Evolutionary conservation across 2,329 filamentous ascomycete species (phyloP).

Genomic region (Fusarium dimerum): DNA sequence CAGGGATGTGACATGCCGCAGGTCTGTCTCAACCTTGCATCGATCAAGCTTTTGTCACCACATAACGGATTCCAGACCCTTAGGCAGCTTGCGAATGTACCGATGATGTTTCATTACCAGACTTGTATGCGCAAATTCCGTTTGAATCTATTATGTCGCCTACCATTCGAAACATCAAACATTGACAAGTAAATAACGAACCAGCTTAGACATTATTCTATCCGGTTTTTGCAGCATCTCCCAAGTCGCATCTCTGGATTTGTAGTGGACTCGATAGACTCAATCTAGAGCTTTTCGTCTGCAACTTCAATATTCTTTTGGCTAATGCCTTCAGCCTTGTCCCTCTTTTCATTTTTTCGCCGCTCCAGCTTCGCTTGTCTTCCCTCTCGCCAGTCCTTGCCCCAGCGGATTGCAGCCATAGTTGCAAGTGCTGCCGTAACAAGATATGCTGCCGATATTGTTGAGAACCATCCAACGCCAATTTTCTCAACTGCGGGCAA

Average conservation of each 20-base stretch:
- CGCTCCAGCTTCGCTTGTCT: slow-evolving; percentile 30
- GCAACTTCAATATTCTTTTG: slow-evolving; percentile 4
- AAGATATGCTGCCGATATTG: slow-evolving; percentile 52
- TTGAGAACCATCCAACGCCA: slow-evolving; percentile 81
- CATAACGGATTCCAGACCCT: background rate
- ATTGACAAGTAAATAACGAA: background rate
- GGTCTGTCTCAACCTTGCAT: background rate
- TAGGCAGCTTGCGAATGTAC: background rate
- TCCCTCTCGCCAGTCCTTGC: slow-evolving; percentile 40
- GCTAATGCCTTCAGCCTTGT: background rate
- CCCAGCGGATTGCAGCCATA: slow-evolving; percentile 41
- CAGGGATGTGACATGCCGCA: background rate
- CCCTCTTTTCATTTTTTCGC: slow-evolving; percentile 9
- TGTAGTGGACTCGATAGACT: background rate
- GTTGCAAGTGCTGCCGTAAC: slow-evolving; percentile 38
- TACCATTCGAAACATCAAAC: background rate
- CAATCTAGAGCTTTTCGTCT: slow-evolving; percentile 1
- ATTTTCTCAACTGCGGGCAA: slow-evolving; percentile 73
- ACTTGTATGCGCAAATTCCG: background rate
- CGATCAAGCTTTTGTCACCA: background rate
- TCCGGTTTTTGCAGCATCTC: background rate
- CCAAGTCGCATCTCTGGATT: background rate
- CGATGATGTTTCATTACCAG: background rate
- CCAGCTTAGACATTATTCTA: background rate
- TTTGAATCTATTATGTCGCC: background rate